Evolutionary conservation across 495 filamentous ascomycete species (phyloP), one percentile per base, ranked within the genome.

Genomic region (Xylaria scruposa): DNA sequence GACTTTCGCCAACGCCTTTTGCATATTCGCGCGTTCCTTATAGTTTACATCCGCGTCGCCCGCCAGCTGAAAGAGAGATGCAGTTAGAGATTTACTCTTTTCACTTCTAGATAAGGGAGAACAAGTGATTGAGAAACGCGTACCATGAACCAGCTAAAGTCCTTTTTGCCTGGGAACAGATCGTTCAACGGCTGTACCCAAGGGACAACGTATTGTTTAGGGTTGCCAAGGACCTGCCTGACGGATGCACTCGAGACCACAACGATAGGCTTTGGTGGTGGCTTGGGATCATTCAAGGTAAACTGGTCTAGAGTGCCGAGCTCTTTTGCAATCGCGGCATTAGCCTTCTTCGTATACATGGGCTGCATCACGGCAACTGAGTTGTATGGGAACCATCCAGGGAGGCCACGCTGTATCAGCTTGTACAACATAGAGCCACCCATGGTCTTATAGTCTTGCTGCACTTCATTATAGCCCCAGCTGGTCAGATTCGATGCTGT

Each of bases 391-490:
- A 90, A 94, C 79, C 88, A 88, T 67, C 89, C 87, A 0, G 92
- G 92, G 80, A 95, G 88, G 47, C 89, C 89, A 58, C 90, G 86
- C 68, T 90, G 82, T 65, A 91, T 86, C 65, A 94, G 85, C 79
- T 93, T 93, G 81, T 93, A 93, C 75, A 92, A 83, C 51, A 94
- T 89, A 72, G 88, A 91, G 21, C 92, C 91, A 69, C 92, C 87
- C 59, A 92, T 83, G 70, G 91, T 83, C 73, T 88, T 89, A 40
- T 86, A 76, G 79, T 94, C 90, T 67, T 88, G 89, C 46, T 90
- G 87, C 31, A 88, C 88, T 79, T 93, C 91, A 70, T 89, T 89
- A 81, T 89, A 92, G 86, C n/a, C 91, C 91, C 91, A 96, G 73
- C 90, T 92, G 0, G 93, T 97, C 36, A 95, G 82, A 71, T 90